Base-by-base conservation (phyloP, 2,329 filamentous ascomycete genomes). In the Diaporthe aspalathi region DNA sequence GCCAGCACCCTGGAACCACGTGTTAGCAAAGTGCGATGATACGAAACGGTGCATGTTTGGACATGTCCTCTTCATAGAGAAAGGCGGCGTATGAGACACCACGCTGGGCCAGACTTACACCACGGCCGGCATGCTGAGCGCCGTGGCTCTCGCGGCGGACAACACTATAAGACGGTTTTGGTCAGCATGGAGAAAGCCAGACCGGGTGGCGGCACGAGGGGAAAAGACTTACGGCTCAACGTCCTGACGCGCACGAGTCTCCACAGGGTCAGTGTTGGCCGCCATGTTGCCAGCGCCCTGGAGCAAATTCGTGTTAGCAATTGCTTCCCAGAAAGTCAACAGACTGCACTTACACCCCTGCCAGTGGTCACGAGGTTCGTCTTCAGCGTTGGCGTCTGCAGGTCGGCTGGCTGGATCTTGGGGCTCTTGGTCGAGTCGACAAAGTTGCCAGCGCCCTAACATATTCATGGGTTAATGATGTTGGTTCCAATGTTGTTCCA, bases 301-400 rank as follows among this genome's bases (percentile, higher is more conserved):
- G n/a, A 38, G 5, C 4, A 6, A 11, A 22, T 29, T 8, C n/a
- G 12, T 17, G 24, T 68, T 40, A 68, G 67, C 35, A 60, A 29
- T 57, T 17, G 20, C 5, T 11, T 50, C 45, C 29, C 29, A 35
- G 29, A 17, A 35, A 65, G 45, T 12, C 5, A 35, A 22, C 24
- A 11, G 27, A 49, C 16, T 16, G 5, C 17, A 68, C 67, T 49
- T 29, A 68, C 67, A 38, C 53, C 53, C 66, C 95, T 93, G 70
- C 95, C 95, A 3, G 95, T 98, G 24, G 95, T 97, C 79, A 95
- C 94, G 75, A 93, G 86, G n/a, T 92, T 84, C 57, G 89, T 89
- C 84, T 97, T 97, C 79, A 98, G 89, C 16, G 90, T 92, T 1
- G 95, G 95, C 1, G 94, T 97, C 77, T 91, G 84, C 74, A 97